Percentiles rank a stretch among this genome's conserved stretches.
Conservation (phyloP, 1,284 basidiomycete species). For the Rhodotorula sp. region DNA sequence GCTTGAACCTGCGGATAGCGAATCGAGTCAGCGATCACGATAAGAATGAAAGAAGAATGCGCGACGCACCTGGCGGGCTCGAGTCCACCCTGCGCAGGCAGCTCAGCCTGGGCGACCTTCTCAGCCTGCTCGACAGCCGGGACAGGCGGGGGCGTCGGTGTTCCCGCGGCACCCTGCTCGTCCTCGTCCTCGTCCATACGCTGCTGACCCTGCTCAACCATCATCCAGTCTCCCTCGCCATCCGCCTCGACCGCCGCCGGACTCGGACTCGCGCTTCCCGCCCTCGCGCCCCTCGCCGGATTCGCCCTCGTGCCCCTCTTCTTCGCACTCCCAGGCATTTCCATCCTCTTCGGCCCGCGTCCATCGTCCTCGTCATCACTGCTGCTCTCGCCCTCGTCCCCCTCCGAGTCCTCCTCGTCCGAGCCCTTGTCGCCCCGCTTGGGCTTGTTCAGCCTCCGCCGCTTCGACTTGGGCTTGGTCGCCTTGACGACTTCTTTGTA, state of each 20-base stretch:
- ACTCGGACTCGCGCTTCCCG: neutral
- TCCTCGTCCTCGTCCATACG: slow-evolving; percentile 9
- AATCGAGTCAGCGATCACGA: neutral
- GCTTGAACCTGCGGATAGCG: slow-evolving; percentile 16
- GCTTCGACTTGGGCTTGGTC: slow-evolving; percentile 57
- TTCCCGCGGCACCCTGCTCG: neutral
- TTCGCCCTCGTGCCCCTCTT: neutral
- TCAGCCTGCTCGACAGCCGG: slow-evolving; percentile 7
- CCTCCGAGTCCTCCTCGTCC: slow-evolving; percentile 60
- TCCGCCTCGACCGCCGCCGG: slow-evolving; percentile 2
- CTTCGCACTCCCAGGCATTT: slow-evolving; percentile 5
- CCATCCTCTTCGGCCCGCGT: slow-evolving; percentile 19
- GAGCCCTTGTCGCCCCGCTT: slow-evolving; percentile 51
- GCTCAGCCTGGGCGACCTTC: slow-evolving; percentile 17
- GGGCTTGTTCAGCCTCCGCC: slow-evolving; percentile 48
- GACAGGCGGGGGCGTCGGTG: neutral
- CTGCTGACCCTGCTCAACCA: slow-evolving; percentile 5
- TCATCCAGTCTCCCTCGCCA: slow-evolving; percentile 17
- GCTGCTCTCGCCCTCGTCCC: slow-evolving; percentile 58
- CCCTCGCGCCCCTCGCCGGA: slow-evolving; percentile 6
- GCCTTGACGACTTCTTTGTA: slow-evolving; percentile 92
- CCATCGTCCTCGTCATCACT: slow-evolving; percentile 31
- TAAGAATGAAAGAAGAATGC: neutral
- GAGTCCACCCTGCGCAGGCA: slow-evolving; percentile 5
- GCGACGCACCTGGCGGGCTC: slow-evolving; percentile 21